Evolutionary conservation across 2,329 filamentous ascomycete species (phyloP), one percentile per base, ranked within the genome.

Genomic region (Ceratocystis huliohia): DNA sequence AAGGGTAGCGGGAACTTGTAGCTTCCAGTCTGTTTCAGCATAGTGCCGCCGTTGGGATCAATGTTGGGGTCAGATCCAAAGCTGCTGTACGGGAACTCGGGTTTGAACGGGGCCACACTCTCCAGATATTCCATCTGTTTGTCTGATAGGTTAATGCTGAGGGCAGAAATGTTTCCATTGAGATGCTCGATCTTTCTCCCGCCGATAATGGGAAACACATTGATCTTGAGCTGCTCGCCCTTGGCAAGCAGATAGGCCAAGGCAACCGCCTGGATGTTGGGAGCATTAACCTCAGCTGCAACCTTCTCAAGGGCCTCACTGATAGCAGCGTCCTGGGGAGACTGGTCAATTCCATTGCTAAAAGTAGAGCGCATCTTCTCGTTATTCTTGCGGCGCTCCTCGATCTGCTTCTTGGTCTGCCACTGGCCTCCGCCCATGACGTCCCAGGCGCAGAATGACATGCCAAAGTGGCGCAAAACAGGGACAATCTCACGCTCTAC

Each of bases 371-470:
- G 77, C 69, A 74, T 75, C 65, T 74, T 75, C 72, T 81, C 79
- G 46, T 77, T 78, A 0, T 64, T 45, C 4, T 73, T 63, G 67
- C 70, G 67, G 41, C 74, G 70, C 65, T 72, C 69, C 66, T 75
- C 73, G 59, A 76, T 37, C 64, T 72, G 71, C 65, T 74, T 74
- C 65, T 72, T 71, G 17, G 76, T 75, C 72, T 81, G 78, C 73
- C 82, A 80, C 65, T 76, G 75, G 50, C 82, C 82, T 74, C 74
- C 78, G 20, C 82, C 82, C 5, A 85, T 74, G 0, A 80, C 81
- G 63, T 82, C 84, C 83, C 83, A 88, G 0, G 85, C 84, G 0
- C 78, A 75, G 3, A 86, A 69, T 25, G 76, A 85, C 84, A 79
- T 78, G 66, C 76, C 76, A 41, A 75, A 75, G 28, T 73, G 71